phyloP scores from a whole-genome alignment of 225 moss, liverwort and hornwort genomes.

The Pseudoscleropodium purum region DNA sequence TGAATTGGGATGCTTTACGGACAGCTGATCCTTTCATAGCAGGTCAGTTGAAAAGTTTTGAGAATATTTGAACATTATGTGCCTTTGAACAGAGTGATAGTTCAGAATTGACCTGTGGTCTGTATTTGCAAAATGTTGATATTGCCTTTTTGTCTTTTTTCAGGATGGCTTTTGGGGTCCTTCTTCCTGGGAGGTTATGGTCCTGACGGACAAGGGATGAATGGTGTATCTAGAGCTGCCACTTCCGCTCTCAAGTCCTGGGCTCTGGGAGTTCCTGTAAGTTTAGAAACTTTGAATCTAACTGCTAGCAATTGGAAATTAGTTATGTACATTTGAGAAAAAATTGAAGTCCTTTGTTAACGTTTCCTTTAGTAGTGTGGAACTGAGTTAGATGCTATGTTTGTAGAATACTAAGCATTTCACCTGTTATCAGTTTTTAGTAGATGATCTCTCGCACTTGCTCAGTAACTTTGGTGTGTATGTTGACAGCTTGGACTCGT shows the following conservation, averaged over 20 bases:
- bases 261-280: constrained; percentile 83
- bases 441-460: background rate
- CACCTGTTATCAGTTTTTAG: background rate
- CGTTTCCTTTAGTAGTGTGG: background rate
- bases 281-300: background rate
- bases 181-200: constrained; percentile 87
- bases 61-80: background rate
- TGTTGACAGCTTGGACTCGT: constrained; percentile 65
- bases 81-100: background rate
- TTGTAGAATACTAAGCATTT: background rate
- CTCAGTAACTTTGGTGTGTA: constrained; percentile 1
- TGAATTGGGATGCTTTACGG: constrained; percentile 83
- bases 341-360: background rate
- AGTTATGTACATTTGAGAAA: background rate
- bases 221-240: constrained; percentile 58
- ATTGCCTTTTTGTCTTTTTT: background rate
- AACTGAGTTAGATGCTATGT: background rate
- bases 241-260: constrained; percentile 73
- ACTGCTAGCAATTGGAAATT: background rate
- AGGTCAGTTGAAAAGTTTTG: constrained; percentile 20
- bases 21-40: constrained; percentile 93
- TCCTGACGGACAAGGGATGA: constrained; percentile 77
- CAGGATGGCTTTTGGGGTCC: constrained; percentile 84
- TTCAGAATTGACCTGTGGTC: background rate
- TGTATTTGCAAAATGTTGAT: background rate